Conservation (phyloP, 169 alveolate genomes). For the Cryptosporidium ubiquitum region DNA sequence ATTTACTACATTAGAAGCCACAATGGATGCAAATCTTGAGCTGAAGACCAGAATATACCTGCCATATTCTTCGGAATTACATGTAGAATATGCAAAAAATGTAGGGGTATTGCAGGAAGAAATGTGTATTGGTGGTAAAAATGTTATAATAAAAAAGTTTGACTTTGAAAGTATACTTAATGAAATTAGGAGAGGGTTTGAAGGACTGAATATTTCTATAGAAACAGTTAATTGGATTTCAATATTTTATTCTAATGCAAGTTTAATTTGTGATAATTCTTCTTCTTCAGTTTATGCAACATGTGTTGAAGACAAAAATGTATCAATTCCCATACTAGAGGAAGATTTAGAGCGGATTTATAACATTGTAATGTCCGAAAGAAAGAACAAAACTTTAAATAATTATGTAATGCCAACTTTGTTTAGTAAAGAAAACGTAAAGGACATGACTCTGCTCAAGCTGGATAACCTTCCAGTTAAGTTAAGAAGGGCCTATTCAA, state of each 20-base stretch:
- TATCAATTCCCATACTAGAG: background rate
- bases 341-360: conserved; percentile 17
- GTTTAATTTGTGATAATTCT: background rate
- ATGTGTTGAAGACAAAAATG: background rate
- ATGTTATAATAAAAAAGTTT: background rate
- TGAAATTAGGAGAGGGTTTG: background rate
- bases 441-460: background rate
- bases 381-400: background rate
- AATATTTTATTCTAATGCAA: conserved; percentile 1
- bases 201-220: background rate
- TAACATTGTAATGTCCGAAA: background rate
- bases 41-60: conserved; percentile 1
- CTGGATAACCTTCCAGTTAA: conserved; percentile 6
- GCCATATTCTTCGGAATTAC: conserved; percentile 40
- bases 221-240: background rate
- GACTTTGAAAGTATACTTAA: conserved; percentile 4
- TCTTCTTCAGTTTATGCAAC: background rate
- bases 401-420: conserved; percentile 24
- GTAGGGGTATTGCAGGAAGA: background rate
- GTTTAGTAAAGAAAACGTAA: conserved; percentile 34
- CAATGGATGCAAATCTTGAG: background rate
- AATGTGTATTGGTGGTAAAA: background rate
- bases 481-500: conserved; percentile 14
- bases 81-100: conserved; percentile 23
- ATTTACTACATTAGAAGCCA: background rate